Evolutionary conservation across 2,329 filamentous ascomycete species (phyloP), one percentile per base, ranked within the genome.

Genomic region (Alternaria sp.): DNA sequence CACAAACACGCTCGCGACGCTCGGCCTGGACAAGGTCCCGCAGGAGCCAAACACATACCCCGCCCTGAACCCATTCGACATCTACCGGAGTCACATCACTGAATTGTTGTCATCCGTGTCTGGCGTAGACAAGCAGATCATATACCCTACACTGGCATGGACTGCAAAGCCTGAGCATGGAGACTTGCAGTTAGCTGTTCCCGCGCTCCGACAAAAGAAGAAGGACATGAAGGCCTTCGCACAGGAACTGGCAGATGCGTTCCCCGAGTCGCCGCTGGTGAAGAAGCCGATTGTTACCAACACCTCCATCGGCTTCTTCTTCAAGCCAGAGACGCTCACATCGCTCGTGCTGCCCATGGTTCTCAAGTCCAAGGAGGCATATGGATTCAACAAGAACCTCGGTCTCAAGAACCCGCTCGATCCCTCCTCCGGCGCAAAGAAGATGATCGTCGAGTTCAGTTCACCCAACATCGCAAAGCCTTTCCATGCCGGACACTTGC

Each of bases 391-490:
- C 75, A 81, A 82, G 18, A 82, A 82, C 42, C 74, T 85, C 38
- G 89, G 89, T 18, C 81, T 89, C 24, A 84, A 83, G 65, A 88
- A 93, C 72, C 84, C 86, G 38, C 80, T 82, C 22, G 85, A 92
- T 72, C 84, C 87, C 7, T 84, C 81, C 52, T 82, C 85, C 60
- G 88, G 86, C 63, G 83, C 82, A 69, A 92, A 92, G 83, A 86
- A 85, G 70, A 84, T 89, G 44, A 86, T 95, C 52, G 86, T 95
- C 70, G 92, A 95, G 73, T 95, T 94, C 79, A 93, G 90, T 7
- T 93, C 90, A 7, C 92, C 92, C 51, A 95, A 95, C 76, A 93
- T 95, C 61, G 92, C 92, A 46, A 94, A 94, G 80, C 91, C 89
- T 22, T 93, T 93, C 79, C 88, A 91, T 72, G 89, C 89, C 22